Evolutionary conservation across 805 yeast genomes (phyloP).

Genomic region (Cyberlindnera nakhonratchasimensis): DNA sequence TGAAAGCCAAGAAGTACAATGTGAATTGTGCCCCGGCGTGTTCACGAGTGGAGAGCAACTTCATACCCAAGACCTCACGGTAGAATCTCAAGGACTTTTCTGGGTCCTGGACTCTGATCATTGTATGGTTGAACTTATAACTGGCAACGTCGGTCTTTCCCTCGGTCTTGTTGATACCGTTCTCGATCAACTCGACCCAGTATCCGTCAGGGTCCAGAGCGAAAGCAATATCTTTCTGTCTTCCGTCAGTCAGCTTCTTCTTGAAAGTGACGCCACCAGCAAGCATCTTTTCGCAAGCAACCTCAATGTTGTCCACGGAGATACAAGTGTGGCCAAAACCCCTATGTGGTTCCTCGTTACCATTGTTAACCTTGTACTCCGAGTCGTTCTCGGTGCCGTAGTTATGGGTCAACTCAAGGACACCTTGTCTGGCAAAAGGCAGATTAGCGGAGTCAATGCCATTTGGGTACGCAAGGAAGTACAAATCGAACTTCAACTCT

Average conservation of each 20-base stretch:
- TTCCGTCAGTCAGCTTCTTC: conserved; percentile 83
- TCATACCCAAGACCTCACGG: conserved; percentile 76
- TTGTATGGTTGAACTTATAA: conserved; percentile 70
- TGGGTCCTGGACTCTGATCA: conserved; percentile 92
- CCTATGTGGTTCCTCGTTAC: conserved; percentile 78
- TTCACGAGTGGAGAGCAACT: conserved; percentile 52
- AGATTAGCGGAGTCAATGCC: conserved; percentile 3
- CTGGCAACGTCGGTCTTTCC: conserved; percentile 34
- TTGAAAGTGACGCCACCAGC: conserved; percentile 67
- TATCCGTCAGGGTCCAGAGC: conserved; percentile 94
- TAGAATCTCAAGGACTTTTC: conserved; percentile 73
- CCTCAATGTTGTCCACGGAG: conserved; percentile 75
- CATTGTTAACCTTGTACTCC: conserved; percentile 62
- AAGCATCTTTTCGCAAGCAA: conserved; percentile 56
- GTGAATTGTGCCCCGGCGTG: conserved; percentile 75
- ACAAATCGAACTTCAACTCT: conserved; percentile 58
- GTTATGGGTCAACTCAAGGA: conserved; percentile 80
- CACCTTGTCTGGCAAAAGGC: conserved; percentile 44
- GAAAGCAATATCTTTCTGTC: conserved; percentile 91
- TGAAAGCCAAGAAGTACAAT: conserved; percentile 80
- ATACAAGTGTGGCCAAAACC: conserved; percentile 96
- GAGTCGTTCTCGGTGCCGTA: conserved; percentile 66
- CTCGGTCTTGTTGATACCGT: conserved; percentile 41
- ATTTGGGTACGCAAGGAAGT: conserved; percentile 51
- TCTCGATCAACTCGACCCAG: conserved; percentile 88